Base-by-base conservation (phyloP, 805 yeast genomes). In the Lipomyces starkeyi region DNA sequence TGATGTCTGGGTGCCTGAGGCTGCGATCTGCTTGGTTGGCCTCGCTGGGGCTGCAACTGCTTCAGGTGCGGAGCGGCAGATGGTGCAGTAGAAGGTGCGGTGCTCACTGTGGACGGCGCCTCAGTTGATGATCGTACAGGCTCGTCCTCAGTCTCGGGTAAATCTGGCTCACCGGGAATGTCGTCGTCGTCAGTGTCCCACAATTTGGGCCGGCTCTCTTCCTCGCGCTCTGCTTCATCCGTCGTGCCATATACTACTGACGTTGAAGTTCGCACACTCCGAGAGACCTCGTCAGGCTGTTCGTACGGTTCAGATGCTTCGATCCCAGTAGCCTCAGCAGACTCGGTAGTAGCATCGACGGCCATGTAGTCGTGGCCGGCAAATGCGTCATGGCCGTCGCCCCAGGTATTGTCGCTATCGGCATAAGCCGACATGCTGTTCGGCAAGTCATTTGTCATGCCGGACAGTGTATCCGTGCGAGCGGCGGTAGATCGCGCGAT, bases 131-230 rank as follows among this genome's bases (percentile, higher is more conserved):
- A 25, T 17, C 56, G 56, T 6, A 53, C 56, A 25, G 29, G 56
- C 17, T 25, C 56, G n/a, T 22, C 56, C 32, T 53, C 56, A n/a
- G 56, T 55, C 22, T 54, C 56, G 20, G 61, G 53, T n/a, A 32
- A 40, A 29, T 63, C 64, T 43, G 58, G 29, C n/a, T 3, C 56
- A 2, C 14, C 56, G 34, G 56, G 56, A 25, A 53, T 53, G 22
- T 53, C 56, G 56, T 67, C 70, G 53, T 66, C 66, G 29, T 69
- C 68, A 3, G 66, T 37, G 13, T 63, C 71, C 63, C 60, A 69
- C 47, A 69, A 60, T 20, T 25, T 27, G 11, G 72, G 68, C 25
- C 72, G 65, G 47, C 47, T 56, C 59, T 67, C 68, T n/a, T 63
- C 61, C 32, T 64, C 64, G 9, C 49, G 32, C 35, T 34, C n/a